Percentiles rank a stretch among this genome's conserved stretches.
These are phyloP conservation scores for Septoria petroselini DNA, from an alignment of 2,329 filamentous ascomycete genomes.

Conservation along the genomic window DNA sequence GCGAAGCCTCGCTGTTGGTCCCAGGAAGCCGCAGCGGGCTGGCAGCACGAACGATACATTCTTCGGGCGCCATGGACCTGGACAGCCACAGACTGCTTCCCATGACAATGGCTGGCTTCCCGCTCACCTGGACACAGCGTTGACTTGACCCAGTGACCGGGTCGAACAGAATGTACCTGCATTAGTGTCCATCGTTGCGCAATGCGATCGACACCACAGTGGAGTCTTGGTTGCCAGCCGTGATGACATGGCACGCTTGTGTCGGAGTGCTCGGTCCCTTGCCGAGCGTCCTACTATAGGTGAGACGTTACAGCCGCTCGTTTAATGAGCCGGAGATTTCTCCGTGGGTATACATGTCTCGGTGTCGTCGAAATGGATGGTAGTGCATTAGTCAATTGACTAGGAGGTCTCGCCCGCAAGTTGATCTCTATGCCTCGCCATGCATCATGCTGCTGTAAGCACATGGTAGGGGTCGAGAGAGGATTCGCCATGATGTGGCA, in stretches of 20 bases:
- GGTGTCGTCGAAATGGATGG: constrained; percentile 24
- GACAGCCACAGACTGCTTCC: not conserved
- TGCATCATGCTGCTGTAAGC: not conserved
- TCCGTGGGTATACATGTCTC: constrained; percentile 20
- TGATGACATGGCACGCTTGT: constrained; percentile 25
- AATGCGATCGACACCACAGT: constrained; percentile 27
- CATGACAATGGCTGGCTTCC: constrained; percentile 1
- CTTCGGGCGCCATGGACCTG: not conserved
- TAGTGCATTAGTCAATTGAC: constrained; percentile 12
- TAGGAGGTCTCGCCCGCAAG: too few species aligned
- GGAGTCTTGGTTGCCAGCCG: constrained; percentile 23
- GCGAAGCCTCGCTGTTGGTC: too few species aligned
- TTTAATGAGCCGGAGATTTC: constrained; percentile 15
- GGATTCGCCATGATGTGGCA: constrained; percentile 8
- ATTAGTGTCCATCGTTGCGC: constrained; percentile 32
- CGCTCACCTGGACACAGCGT: constrained; percentile 7
- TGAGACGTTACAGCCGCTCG: constrained; percentile 31
- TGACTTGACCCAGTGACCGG: constrained; percentile 23
- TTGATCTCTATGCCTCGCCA: not conserved
- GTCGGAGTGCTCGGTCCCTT: constrained; percentile 23
- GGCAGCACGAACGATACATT: not conserved
- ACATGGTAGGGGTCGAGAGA: not conserved
- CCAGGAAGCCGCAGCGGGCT: too few species aligned
- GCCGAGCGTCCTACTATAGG: constrained; percentile 21
- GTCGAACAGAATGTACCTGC: constrained; percentile 32